These are phyloP conservation scores for Cymbopogon citratus DNA, from an alignment of 176 grass and related monocot genomes.

Conservation along the genomic window DNA sequence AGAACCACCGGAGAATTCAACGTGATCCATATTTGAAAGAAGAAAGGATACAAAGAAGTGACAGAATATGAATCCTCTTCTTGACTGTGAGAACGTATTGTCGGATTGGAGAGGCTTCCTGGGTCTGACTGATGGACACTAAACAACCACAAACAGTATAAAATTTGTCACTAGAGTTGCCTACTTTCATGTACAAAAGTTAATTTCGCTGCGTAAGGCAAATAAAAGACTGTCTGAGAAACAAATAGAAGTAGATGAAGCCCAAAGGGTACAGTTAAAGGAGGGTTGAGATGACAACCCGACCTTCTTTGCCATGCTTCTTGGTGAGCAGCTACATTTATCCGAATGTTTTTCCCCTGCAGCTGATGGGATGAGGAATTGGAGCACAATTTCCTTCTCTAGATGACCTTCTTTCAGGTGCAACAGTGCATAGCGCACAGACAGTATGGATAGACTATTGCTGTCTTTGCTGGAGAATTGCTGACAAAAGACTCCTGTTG, in stretches of 20 bases:
- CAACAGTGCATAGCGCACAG: constrained; percentile 51
- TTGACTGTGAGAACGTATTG: constrained; percentile 50
- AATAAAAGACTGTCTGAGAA: not conserved
- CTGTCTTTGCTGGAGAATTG: constrained; percentile 40
- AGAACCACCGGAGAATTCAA: not conserved
- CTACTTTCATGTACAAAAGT: constrained; percentile 9
- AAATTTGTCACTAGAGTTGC: constrained; percentile 11
- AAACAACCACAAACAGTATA: constrained; percentile 13
- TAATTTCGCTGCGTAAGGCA: not conserved
- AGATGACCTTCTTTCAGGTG: constrained; percentile 55
- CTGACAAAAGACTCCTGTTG: constrained; percentile 27
- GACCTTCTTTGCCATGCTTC: constrained; percentile 47
- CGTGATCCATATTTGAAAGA: not conserved
- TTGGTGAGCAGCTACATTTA: constrained; percentile 25
- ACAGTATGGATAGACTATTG: constrained; percentile 36
- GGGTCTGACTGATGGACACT: constrained; percentile 44
- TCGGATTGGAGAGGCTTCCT: constrained; percentile 57
- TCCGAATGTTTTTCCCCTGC: constrained; percentile 34
- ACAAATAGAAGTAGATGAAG: not conserved
- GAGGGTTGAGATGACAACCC: not conserved
- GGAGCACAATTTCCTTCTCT: constrained; percentile 38
- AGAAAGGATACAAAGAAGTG: constrained; percentile 71
- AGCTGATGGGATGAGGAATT: constrained; percentile 32
- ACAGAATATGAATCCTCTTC: constrained; percentile 64
- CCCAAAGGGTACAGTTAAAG: constrained; percentile 15